phyloP scores from a whole-genome alignment of 257 asterid species.

The Nicotiana benthamiana region DNA sequence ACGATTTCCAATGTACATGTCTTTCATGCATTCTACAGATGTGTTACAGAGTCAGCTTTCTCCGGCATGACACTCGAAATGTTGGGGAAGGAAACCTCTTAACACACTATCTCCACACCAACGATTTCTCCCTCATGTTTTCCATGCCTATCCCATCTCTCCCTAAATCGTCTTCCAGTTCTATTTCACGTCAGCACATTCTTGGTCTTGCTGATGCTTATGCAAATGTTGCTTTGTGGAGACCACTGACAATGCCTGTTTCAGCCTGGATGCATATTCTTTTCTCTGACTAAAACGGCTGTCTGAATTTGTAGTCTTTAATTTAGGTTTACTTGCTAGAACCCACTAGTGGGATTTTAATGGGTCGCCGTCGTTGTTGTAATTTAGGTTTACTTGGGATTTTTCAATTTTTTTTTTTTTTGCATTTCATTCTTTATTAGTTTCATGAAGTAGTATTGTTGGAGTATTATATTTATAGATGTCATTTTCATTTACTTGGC shows the following conservation, averaged over 20 bases:
- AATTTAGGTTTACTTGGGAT: not conserved
- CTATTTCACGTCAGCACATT: not conserved
- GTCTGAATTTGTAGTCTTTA: not conserved
- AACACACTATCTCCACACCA: not conserved
- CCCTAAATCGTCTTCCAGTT: not conserved
- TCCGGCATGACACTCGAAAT: not conserved
- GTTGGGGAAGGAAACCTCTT: not conserved
- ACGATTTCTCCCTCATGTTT: not conserved
- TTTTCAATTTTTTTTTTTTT: not conserved
- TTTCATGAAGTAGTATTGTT: not conserved
- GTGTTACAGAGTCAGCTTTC: not conserved
- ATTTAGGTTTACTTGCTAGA: not conserved
- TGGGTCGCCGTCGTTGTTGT: no score
- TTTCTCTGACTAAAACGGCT: not conserved
- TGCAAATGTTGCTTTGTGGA: no score
- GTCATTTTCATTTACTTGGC: not conserved
- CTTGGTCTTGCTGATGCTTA: not conserved
- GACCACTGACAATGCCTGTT: not conserved
- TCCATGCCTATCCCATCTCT: not conserved
- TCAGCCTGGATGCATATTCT: not conserved
- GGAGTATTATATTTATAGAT: not conserved
- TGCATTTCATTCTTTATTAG: not conserved
- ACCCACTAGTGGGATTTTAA: no score
- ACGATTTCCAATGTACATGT: not conserved
- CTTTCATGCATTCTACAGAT: not conserved